Evolutionary conservation across 176 grass and related monocot species (phyloP).

Genomic region (Phragmites australis): DNA sequence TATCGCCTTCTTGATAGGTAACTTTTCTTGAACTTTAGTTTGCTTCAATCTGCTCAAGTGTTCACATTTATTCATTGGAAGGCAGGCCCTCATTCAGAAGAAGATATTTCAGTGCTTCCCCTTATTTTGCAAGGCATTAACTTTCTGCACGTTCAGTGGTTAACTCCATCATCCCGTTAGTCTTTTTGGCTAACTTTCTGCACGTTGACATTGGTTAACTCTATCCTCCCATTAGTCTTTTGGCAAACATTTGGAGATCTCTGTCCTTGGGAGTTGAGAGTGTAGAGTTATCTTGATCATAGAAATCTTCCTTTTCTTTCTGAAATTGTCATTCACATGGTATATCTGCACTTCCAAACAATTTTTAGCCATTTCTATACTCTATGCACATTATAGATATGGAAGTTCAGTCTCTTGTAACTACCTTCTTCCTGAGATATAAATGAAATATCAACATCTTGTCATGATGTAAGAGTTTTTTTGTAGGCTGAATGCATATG

Average conservation of each 20-base stretch:
- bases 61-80: constrained; percentile 19
- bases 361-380: constrained; percentile 23
- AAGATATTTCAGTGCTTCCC: not conserved
- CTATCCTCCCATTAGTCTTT: not conserved
- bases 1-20: constrained; percentile 93
- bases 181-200: constrained; percentile 25
- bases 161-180: not conserved
- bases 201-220: not conserved
- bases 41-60: not conserved
- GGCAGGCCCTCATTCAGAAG: not conserved
- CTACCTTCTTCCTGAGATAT: constrained; percentile 9
- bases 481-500: constrained; percentile 88
- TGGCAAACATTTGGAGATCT: constrained; percentile 14
- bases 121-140: constrained; percentile 1
- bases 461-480: constrained; percentile 14
- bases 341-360: constrained; percentile 10
- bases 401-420: not conserved
- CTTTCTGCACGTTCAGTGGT: not conserved
- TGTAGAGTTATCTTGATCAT: constrained; percentile 9
- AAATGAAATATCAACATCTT: constrained; percentile 12
- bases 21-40: constrained; percentile 25
- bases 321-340: constrained; percentile 1
- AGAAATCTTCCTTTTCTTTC: not conserved
- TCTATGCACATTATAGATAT: constrained; percentile 3
- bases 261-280: constrained; percentile 10